Conservation (phyloP, 1,284 basidiomycete genomes). For the Sutorius eximius region DNA sequence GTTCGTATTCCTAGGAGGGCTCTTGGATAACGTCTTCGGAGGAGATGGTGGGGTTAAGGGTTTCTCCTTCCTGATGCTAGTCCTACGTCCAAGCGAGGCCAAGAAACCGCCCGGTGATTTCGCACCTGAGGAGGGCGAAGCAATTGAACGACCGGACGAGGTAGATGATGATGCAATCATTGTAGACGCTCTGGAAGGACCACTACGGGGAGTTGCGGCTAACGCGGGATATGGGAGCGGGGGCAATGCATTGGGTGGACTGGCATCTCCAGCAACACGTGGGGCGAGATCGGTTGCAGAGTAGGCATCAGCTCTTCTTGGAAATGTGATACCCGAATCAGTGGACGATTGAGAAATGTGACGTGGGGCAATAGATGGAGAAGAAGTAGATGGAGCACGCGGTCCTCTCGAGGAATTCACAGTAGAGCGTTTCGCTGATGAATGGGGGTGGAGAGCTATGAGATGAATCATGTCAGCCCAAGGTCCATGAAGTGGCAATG, state of each 20-base stretch:
- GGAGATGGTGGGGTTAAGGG: slow-evolving; percentile 34
- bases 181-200: slow-evolving; percentile 27
- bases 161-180: slow-evolving; percentile 38
- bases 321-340: slow-evolving; percentile 75
- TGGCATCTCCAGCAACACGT: slow-evolving; percentile 43
- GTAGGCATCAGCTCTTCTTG: slow-evolving; percentile 71
- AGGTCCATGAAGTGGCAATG: not conserved
- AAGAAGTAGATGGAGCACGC: slow-evolving; percentile 33
- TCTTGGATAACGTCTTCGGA: slow-evolving; percentile 43
- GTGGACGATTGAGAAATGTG: slow-evolving; percentile 70
- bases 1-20: slow-evolving; percentile 38
- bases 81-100: slow-evolving; percentile 69
- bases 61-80: slow-evolving; percentile 52
- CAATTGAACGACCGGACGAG: slow-evolving; percentile 31
- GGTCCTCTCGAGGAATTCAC: slow-evolving; percentile 26
- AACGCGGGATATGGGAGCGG: slow-evolving; percentile 76
- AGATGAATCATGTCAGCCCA: slow-evolving; percentile 10
- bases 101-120: slow-evolving; percentile 64
- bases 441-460: slow-evolving; percentile 31
- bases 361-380: slow-evolving; percentile 49
- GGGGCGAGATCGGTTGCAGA: slow-evolving; percentile 70
- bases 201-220: slow-evolving; percentile 36
- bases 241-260: slow-evolving; percentile 56
- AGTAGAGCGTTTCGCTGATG: slow-evolving; percentile 25
- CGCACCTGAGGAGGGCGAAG: slow-evolving; percentile 35